Evolutionary conservation across 768 basidiomycete species (phyloP).

Genomic region (Boletus bicolor): DNA sequence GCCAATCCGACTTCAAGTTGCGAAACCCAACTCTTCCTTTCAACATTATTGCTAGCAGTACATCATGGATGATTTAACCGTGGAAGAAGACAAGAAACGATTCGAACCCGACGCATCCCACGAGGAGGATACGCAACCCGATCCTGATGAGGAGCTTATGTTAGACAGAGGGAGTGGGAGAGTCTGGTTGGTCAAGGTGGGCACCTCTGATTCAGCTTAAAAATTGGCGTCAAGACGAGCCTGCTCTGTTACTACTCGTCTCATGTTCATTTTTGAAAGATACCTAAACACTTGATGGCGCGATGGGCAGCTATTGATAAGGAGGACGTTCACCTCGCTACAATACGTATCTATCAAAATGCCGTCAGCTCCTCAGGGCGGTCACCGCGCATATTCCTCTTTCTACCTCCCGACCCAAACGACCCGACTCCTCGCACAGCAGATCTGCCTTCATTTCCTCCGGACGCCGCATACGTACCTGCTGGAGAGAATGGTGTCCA

Average conservation of each 20-base stretch:
- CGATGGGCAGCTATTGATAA: conserved; percentile 75
- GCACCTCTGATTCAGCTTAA: conserved; percentile 14
- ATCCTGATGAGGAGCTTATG: conserved; percentile 82
- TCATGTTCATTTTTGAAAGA: conserved; percentile 41
- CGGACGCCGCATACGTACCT: conserved; percentile 31
- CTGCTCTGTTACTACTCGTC: conserved; percentile 5
- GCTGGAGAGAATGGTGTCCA: conserved; percentile 29
- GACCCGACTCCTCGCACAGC: conserved; percentile 36
- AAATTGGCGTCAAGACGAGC: background rate
- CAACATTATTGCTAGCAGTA: no score
- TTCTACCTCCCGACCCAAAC: conserved; percentile 55
- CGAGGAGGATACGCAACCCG: conserved; percentile 67
- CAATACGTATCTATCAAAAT: conserved; percentile 73
- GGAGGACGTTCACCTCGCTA: conserved; percentile 79
- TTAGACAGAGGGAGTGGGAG: conserved; percentile 68
- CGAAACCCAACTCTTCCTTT: background rate
- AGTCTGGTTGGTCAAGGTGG: conserved; percentile 85
- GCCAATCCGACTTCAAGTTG: background rate
- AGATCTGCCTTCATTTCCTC: conserved; percentile 25
- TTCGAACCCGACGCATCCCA: conserved; percentile 52
- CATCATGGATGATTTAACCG: conserved; percentile 33
- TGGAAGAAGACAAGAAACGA: conserved; percentile 69
- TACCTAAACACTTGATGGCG: conserved; percentile 84
- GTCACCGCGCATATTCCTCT: conserved; percentile 62
- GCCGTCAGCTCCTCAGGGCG: conserved; percentile 41